Evolutionary conservation across 495 filamentous ascomycete species (phyloP).

Genomic region (Ascodesmis nigricans): DNA sequence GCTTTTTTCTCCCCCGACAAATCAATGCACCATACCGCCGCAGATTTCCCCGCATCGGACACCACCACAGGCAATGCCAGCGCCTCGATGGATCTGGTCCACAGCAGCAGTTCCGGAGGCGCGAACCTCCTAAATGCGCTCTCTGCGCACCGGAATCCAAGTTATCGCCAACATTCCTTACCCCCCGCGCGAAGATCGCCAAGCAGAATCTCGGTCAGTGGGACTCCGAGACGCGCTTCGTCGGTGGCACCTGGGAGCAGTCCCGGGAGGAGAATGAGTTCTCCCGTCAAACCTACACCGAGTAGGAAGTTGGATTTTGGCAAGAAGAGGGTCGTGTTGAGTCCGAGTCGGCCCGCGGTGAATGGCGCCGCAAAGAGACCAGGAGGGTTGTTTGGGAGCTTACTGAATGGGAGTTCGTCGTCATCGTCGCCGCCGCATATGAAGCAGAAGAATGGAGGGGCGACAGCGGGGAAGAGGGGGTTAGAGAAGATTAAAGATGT

Average conservation of each 20-base stretch:
- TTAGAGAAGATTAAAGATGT: background rate
- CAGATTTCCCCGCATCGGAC: conserved; percentile 23
- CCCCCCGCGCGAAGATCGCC: conserved; percentile 30
- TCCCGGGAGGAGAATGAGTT: conserved; percentile 3
- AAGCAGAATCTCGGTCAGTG: conserved; percentile 33
- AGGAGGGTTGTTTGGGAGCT: background rate
- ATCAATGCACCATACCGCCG: conserved; percentile 26
- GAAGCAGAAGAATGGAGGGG: conserved; percentile 2
- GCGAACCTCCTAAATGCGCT: conserved; percentile 3
- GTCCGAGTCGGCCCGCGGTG: conserved; percentile 2
- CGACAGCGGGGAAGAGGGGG: background rate
- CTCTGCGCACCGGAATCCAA: background rate
- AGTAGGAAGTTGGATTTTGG: conserved; percentile 6
- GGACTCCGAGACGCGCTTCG: conserved; percentile 30
- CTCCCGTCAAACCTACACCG: background rate
- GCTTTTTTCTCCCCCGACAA: conserved; percentile 71
- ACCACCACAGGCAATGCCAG: background rate
- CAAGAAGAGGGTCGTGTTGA: background rate
- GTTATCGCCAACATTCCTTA: conserved; percentile 24
- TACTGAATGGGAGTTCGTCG: conserved; percentile 1
- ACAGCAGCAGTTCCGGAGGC: background rate
- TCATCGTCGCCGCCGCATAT: background rate
- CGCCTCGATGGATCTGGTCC: background rate
- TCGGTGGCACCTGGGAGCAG: conserved; percentile 22
- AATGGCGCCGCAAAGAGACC: background rate